Evolutionary conservation across 1,139 yeast species (phyloP).

Genomic region (Groenewaldozyma auringiensis): DNA sequence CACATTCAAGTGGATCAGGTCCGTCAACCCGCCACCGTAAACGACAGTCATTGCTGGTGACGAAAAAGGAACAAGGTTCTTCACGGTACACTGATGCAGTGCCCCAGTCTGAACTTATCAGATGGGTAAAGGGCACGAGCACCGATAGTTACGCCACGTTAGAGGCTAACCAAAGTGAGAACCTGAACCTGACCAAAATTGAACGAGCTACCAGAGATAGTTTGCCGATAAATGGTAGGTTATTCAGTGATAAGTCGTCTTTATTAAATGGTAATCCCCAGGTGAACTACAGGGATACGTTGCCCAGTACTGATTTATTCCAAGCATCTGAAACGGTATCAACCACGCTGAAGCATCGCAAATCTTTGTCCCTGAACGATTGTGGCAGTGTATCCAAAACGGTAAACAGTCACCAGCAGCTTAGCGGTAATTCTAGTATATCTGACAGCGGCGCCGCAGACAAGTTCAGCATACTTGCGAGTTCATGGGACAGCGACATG

Average conservation of each 20-base stretch:
- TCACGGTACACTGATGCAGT: not conserved
- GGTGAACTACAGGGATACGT: too few species aligned
- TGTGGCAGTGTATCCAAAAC: not conserved
- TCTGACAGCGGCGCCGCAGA: not conserved
- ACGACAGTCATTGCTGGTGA: not conserved
- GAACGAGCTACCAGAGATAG: not conserved
- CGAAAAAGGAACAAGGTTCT: not conserved
- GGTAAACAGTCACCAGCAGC: not conserved
- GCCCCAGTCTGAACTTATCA: not conserved
- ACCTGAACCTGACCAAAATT: not conserved
- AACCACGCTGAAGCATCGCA: not conserved
- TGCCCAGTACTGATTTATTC: too few species aligned
- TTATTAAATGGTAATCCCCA: too few species aligned
- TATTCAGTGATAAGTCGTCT: too few species aligned
- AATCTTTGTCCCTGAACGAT: not conserved
- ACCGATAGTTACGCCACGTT: not conserved
- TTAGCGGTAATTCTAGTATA: not conserved
- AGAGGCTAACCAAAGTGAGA: not conserved
- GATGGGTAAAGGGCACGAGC: not conserved
- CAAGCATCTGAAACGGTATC: not conserved
- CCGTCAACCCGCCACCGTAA: not conserved
- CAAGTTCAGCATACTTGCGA: not conserved
- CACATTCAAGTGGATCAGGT: not conserved
- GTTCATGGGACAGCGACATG: not conserved
- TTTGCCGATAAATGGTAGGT: not conserved